These are phyloP conservation scores for Acacia pycnantha DNA, from an alignment of 331 rosid genomes.

Conservation along the genomic window DNA sequence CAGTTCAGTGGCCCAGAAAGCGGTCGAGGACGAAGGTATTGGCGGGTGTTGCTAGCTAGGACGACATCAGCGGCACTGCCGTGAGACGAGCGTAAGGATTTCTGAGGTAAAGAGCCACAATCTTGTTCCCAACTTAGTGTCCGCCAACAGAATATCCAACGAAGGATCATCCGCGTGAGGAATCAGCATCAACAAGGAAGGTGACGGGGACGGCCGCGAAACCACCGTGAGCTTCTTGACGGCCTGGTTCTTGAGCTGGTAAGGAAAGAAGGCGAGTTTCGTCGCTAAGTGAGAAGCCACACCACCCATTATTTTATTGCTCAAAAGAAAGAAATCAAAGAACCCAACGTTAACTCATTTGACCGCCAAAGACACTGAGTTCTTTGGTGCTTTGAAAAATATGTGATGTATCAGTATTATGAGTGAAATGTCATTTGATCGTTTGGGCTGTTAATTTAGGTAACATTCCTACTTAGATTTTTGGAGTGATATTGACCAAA, in stretches of 20 bases:
- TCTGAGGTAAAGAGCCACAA: constrained; percentile 80
- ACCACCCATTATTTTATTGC: constrained; percentile 75
- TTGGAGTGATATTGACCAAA: too few relatives aligned
- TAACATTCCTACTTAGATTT: too few relatives aligned
- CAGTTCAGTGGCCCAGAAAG: too few relatives aligned
- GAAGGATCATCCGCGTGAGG: constrained; percentile 58
- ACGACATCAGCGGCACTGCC: constrained; percentile 65
- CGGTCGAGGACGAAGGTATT: too few relatives aligned
- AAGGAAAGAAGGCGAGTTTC: constrained; percentile 91
- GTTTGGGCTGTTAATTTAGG: too few relatives aligned
- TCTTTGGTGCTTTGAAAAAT: constrained; percentile 22
- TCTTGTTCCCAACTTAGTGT: constrained; percentile 80
- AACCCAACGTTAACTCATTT: constrained; percentile 64
- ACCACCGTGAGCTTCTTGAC: constrained; percentile 77
- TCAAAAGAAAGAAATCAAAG: constrained; percentile 10
- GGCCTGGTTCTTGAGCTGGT: constrained; percentile 59
- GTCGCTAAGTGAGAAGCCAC: constrained; percentile 79
- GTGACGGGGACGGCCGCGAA: constrained; percentile 33
- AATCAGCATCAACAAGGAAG: constrained; percentile 36
- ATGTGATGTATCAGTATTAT: too few relatives aligned
- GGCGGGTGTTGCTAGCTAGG: too few relatives aligned
- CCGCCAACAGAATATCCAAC: constrained; percentile 74
- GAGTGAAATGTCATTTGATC: too few relatives aligned
- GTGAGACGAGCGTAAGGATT: constrained; percentile 96
- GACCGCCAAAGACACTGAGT: constrained; percentile 21